Percentiles rank a stretch among this genome's conserved stretches.
phyloP scores from a whole-genome alignment of 306 rosid genomes.

The Glycine latifolia region DNA sequence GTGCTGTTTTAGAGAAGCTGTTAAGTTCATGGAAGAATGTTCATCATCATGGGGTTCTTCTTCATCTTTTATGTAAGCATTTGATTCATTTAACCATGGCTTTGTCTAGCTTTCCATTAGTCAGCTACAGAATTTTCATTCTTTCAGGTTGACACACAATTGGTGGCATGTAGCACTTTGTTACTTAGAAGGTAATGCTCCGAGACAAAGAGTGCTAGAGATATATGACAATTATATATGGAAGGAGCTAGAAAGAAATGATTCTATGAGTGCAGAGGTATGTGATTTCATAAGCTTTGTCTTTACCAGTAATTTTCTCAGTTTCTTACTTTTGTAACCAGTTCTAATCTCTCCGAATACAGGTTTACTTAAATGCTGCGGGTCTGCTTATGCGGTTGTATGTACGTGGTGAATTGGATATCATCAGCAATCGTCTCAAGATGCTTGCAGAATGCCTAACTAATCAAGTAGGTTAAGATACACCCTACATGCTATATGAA shows the following conservation, averaged over 20 bases:
- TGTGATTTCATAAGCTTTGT: conserved; percentile 28
- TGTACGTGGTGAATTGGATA: conserved; percentile 64
- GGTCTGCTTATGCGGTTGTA: conserved; percentile 73
- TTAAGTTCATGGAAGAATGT: conserved; percentile 83
- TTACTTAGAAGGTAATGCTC: conserved; percentile 83
- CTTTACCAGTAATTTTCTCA: background rate
- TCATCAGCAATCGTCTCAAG: conserved; percentile 63
- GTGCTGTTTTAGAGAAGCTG: conserved; percentile 84
- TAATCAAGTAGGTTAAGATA: conserved; percentile 66
- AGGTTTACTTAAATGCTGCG: conserved; percentile 89
- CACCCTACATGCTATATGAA: conserved; percentile 5
- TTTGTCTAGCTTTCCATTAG: conserved; percentile 31
- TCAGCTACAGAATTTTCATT: conserved; percentile 20
- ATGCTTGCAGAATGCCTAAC: conserved; percentile 58
- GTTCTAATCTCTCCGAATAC: conserved; percentile 43
- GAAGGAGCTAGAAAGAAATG: conserved; percentile 82
- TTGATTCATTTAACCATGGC: conserved; percentile 26
- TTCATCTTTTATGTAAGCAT: conserved; percentile 72
- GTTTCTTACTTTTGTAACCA: conserved; percentile 6
- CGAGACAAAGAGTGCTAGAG: conserved; percentile 60
- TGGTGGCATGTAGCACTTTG: conserved; percentile 99
- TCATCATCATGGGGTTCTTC: conserved; percentile 75
- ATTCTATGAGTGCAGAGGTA: conserved; percentile 67
- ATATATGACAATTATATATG: conserved; percentile 79
- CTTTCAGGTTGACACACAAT: conserved; percentile 91